Percentiles rank a stretch among this genome's conserved stretches.
These are phyloP conservation scores for Fusarium xylarioides DNA, from an alignment of 2,329 filamentous ascomycete species.

Conservation along the genomic window DNA sequence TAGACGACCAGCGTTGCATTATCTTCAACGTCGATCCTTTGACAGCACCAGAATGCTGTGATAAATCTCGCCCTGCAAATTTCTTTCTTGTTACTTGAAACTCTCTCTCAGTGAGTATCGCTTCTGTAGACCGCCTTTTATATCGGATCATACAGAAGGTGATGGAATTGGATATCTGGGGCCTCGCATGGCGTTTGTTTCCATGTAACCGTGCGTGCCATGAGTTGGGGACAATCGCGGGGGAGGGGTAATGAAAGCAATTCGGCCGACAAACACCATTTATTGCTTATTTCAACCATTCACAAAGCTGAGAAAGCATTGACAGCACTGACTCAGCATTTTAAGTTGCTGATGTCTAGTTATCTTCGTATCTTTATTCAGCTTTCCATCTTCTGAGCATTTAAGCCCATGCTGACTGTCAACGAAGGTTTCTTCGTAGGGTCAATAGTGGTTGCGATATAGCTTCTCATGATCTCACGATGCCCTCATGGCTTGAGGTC, in stretches of 20 bases:
- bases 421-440: not conserved
- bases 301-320: not conserved
- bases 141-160: slow-evolving; percentile 11
- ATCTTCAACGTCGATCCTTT: slow-evolving; percentile 5
- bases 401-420: too few relatives aligned
- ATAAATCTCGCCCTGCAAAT: not conserved
- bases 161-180: slow-evolving; percentile 17
- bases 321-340: not conserved
- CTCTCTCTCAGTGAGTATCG: not conserved
- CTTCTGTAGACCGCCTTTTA: not conserved
- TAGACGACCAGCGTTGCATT: slow-evolving; percentile 4
- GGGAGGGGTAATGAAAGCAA: slow-evolving; percentile 32
- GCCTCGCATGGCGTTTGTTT: slow-evolving; percentile 34
- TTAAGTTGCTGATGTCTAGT: not conserved
- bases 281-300: not conserved
- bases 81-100: slow-evolving; percentile 6
- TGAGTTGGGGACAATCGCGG: slow-evolving; percentile 37
- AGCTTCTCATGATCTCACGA: not conserved
- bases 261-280: not conserved
- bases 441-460: not conserved
- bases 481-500: not conserved
- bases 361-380: not conserved
- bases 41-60: not conserved
- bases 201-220: slow-evolving; percentile 38
- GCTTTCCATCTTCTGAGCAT: not conserved